Conservation (phyloP, 2,329 filamentous ascomycete genomes). For the Trichophaea hybrida region DNA sequence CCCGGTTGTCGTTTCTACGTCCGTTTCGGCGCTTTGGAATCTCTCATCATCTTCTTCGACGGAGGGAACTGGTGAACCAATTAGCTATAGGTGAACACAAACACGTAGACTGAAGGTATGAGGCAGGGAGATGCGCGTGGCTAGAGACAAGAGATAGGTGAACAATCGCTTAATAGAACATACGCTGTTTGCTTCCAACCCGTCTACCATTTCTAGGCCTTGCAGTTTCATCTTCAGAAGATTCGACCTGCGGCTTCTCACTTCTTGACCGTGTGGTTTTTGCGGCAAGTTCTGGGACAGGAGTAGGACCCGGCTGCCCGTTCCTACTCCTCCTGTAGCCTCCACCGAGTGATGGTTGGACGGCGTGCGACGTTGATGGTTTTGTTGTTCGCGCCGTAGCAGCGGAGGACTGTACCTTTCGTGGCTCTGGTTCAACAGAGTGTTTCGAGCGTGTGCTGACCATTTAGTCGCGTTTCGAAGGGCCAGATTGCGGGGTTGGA, state of each 20-base stretch:
- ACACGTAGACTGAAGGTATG: not conserved
- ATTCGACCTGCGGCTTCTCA: too few species aligned
- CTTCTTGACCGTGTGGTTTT: not conserved
- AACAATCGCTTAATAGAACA: not conserved
- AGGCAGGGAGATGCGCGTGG: too few species aligned
- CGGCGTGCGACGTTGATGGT: not conserved
- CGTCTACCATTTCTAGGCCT: too few species aligned
- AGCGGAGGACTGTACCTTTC: not conserved
- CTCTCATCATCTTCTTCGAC: not conserved
- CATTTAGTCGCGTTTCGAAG: not conserved
- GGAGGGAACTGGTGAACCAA: not conserved
- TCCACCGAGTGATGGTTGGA: not conserved
- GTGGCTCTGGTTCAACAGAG: not conserved
- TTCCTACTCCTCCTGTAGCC: not conserved
- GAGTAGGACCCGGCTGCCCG: not conserved
- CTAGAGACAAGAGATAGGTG: too few species aligned
- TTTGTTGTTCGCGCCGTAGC: not conserved
- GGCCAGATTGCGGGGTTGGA: too few species aligned
- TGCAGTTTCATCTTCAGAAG: not conserved
- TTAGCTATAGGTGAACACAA: not conserved
- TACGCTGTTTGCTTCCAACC: not conserved
- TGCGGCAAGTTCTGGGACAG: not conserved
- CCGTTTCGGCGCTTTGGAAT: constrained; percentile 28
- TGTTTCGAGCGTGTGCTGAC: not conserved
- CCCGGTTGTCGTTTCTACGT: constrained; percentile 25